Base-by-base conservation (phyloP, 306 rosid species). In the Betula pendula region DNA sequence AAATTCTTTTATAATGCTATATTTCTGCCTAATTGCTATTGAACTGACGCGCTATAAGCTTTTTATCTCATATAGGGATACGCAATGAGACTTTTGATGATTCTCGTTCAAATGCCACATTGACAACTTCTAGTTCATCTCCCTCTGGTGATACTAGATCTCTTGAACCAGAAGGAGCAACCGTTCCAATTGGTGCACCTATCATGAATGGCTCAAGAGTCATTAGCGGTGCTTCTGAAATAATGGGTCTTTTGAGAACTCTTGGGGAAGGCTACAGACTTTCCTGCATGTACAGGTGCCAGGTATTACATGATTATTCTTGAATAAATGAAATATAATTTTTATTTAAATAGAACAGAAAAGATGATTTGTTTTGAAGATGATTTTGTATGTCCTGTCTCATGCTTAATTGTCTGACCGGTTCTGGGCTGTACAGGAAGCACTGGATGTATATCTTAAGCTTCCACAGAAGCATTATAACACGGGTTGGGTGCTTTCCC, bases 401-500 rank as follows among this genome's bases (percentile, higher is more conserved):
- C 75, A 68, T 75, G 53, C 77, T 63, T 44, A 56, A 77, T 75
- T 76, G 76, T 81, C 53, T 82, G 56, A 71, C 70, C 72, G 31
- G 73, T 78, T 75, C 51, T 73, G 60, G 53, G 63, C 86, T 77
- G 80, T 66, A 68, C 90, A 96, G 99, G 99, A 93, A 72, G 99
- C 99, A 20, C 80, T 96, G 76, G 94, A 92, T 83, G 86, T 86
- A 79, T 96, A 79, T 76, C 86, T 85, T 81, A 93, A 93, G 84
- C 94, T 96, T 80, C 96, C 97, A 31, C 87, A 80, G 79, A 96
- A 85, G 89, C 99, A 96, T 86, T 96, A 96, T 87, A 83, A 85
- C 81, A 92, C 99, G 5, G 97, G 97, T 75, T 92, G 99, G 97
- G 96, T 96, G 81, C 98, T 96, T 80, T 96, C 98, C 53, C 98